Conservation (phyloP, 139 green algal genomes). For the Cymbomonas tetramitiformis region DNA sequence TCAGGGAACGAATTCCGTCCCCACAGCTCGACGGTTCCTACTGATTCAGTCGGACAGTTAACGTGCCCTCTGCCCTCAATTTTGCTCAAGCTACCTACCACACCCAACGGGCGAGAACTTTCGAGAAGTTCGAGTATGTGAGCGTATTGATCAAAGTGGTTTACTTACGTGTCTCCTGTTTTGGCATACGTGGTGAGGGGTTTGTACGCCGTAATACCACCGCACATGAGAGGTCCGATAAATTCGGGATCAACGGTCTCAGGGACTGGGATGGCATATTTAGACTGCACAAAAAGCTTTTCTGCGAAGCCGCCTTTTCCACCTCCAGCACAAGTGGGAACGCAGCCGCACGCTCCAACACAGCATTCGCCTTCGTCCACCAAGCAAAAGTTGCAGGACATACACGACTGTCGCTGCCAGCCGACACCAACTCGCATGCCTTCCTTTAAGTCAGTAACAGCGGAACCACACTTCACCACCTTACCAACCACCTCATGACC, state of each 20-base stretch:
- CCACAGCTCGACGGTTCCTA: no score
- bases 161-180: no score
- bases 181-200: slow-evolving; percentile 1
- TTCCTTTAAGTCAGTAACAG: background rate
- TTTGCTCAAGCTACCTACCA: no score
- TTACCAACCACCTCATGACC: slow-evolving; percentile 5
- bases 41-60: no score
- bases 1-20: no score
- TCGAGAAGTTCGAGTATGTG: no score
- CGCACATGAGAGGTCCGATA: background rate
- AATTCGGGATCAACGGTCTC: background rate
- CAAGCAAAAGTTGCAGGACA: background rate
- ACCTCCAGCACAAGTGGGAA: slow-evolving; percentile 6
- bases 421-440: background rate
- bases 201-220: background rate
- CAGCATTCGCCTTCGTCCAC: background rate
- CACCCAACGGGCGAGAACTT: no score
- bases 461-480: background rate
- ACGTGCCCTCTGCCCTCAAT: no score
- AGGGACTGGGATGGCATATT: background rate
- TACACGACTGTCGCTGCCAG: background rate
- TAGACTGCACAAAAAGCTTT: background rate
- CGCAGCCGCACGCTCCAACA: no score
- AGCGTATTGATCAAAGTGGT: no score
- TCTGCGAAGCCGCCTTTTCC: slow-evolving; percentile 2